These are phyloP conservation scores for Starmerella asiatica DNA, from an alignment of 805 yeast genomes.

Conservation along the genomic window DNA sequence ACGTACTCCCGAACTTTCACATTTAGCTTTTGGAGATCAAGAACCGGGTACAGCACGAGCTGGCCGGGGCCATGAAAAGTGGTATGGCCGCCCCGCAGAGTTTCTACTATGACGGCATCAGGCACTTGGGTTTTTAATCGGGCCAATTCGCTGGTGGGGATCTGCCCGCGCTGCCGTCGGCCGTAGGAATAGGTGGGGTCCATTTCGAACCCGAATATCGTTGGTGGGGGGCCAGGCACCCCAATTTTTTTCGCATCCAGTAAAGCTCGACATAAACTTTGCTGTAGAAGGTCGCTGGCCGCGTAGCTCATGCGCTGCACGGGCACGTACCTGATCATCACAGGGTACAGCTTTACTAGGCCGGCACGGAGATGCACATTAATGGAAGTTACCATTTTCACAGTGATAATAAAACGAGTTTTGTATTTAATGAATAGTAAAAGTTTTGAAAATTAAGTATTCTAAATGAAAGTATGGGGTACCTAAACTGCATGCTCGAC, in stretches of 20 bases:
- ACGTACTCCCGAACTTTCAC: conserved; percentile 56
- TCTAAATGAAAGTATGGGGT: not conserved
- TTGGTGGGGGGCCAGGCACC: conserved; percentile 30
- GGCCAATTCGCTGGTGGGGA: conserved; percentile 26
- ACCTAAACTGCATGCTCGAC: not conserved
- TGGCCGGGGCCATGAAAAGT: conserved; percentile 98
- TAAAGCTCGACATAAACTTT: conserved; percentile 10
- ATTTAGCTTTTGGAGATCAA: conserved; percentile 52
- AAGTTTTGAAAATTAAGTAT: no score
- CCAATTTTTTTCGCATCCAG: conserved; percentile 18
- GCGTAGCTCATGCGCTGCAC: conserved; percentile 16
- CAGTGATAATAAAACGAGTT: no score
- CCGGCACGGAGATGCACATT: no score
- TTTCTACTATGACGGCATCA: conserved; percentile 50
- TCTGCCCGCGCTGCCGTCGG: conserved; percentile 51
- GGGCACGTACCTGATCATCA: conserved; percentile 16
- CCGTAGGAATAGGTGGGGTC: conserved; percentile 77
- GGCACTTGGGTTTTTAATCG: conserved; percentile 14
- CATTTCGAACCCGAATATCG: conserved; percentile 75
- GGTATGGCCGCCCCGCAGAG: conserved; percentile 87
- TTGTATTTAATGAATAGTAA: no score
- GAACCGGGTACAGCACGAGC: conserved; percentile 65
- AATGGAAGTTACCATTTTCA: no score
- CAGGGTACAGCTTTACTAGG: not conserved
- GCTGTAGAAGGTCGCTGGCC: conserved; percentile 18